Evolutionary conservation across 2,329 filamentous ascomycete genomes (phyloP).

Genomic region (Colletotrichum chlorophyti): DNA sequence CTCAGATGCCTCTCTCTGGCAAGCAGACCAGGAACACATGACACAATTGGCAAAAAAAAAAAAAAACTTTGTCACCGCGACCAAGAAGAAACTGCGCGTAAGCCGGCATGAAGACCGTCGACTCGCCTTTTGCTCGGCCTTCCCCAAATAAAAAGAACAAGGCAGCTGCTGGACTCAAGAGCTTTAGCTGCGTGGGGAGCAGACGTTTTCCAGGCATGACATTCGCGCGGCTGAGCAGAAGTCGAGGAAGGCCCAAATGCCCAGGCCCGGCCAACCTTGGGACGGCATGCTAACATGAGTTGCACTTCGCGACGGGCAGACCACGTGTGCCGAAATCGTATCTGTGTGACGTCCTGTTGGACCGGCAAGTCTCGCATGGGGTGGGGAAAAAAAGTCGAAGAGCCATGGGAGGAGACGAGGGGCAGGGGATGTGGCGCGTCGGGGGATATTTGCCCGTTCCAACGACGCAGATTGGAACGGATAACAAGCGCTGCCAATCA

Average conservation of each 20-base stretch:
- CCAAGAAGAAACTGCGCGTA: no score
- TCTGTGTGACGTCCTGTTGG: constrained; percentile 7
- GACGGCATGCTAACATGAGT: no score
- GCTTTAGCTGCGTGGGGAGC: constrained; percentile 8
- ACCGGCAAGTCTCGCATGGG: background rate
- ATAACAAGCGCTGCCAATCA: constrained; percentile 25
- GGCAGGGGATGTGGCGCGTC: constrained; percentile 6
- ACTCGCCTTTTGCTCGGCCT: background rate
- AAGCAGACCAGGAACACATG: no score
- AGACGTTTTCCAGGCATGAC: constrained; percentile 6
- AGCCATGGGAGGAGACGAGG: background rate
- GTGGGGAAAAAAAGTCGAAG: background rate
- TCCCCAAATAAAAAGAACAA: background rate
- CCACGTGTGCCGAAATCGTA: background rate
- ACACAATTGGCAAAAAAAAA: background rate
- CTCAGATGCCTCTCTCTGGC: no score
- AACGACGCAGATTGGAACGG: constrained; percentile 23
- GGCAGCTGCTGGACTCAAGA: background rate
- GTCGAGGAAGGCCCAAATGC: background rate
- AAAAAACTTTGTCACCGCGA: no score
- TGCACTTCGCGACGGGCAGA: no score
- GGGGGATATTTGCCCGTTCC: constrained; percentile 20
- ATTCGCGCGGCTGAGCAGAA: constrained; percentile 22
- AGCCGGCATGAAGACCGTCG: no score
- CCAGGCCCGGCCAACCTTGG: constrained; percentile 5